Evolutionary conservation across 1,284 basidiomycete genomes (phyloP), one percentile per base, ranked within the genome.

Genomic region (Xanthoconium separans): DNA sequence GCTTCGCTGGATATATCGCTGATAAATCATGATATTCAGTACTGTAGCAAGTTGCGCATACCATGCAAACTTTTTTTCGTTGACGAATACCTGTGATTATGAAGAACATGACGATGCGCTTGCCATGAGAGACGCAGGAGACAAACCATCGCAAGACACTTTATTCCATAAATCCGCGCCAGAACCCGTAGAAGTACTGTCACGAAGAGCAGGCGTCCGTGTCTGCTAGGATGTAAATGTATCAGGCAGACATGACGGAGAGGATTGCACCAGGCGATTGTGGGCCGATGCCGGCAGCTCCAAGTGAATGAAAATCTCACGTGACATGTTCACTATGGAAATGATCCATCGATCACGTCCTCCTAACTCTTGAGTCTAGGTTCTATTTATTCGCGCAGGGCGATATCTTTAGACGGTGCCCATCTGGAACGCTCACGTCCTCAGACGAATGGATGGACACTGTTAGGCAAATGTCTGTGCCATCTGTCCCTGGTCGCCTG

Each of bases 31-130:
- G 30, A 34, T 22, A 33, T 37, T 41, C 39, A 47, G 44, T 30
- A 33, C 29, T n/a, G 11, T 15, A 41, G 39, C 15, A 30, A 42
- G 18, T 47, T 22, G 16, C 52, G 68, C 74, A 50, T 64, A 89
- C 89, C 89, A 91, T 52, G 89, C 89, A 70, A 87, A 91, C 74
- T 93, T 93, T 77, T 87, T 85, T 71, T 82, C 84, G 73, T 92
- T 90, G 60, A 93, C 79, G 65, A 80, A 85, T 45, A 89, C 85
- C 86, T 87, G 53, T 1, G 45, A 43, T 46, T 20, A 29, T 1
- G 18, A 54, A 12, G 27, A 39, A 18, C 5, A 50, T 45, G 22
- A 50, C 7, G 22, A 31, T 46, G 20, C 6, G 27, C 27, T 31
- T 18, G 24, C 29, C 8, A 45, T 29, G 24, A 44, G 24, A 15